phyloP scores from a whole-genome alignment of 345 rosid species.

The Populus davidiana region DNA sequence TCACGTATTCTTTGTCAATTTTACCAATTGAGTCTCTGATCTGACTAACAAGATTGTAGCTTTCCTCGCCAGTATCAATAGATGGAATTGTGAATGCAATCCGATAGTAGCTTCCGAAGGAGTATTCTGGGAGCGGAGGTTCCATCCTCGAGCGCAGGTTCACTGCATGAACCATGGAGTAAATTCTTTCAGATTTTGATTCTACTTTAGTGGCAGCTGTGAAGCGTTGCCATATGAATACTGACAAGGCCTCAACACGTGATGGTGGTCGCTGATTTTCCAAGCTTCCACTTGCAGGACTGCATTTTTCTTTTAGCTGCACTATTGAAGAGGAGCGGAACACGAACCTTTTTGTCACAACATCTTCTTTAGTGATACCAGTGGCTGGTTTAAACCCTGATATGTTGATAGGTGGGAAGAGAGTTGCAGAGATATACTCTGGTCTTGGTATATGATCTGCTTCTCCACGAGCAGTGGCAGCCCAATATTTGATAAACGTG shows the following conservation, averaged over 20 bases:
- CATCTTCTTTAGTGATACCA: conserved; percentile 6
- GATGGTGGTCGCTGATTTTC: conserved; percentile 16
- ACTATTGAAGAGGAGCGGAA: conserved; percentile 4
- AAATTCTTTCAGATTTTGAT: conserved; percentile 4
- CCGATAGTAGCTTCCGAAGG: conserved; percentile 37
- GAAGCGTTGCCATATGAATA: conserved; percentile 44
- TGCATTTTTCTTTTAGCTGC: conserved; percentile 7
- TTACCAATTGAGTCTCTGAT: conserved; percentile 13
- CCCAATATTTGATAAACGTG: conserved; percentile 37
- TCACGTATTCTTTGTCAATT: background rate
- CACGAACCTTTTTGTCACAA: conserved; percentile 13
- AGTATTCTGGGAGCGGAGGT: conserved; percentile 26
- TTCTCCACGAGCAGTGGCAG: conserved; percentile 25
- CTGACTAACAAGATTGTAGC: background rate
- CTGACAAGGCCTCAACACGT: conserved; percentile 41
- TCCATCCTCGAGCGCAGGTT: conserved; percentile 37
- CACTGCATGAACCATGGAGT: conserved; percentile 34
- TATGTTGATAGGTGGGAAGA: conserved; percentile 20
- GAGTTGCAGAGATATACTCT: conserved; percentile 5
- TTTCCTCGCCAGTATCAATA: background rate
- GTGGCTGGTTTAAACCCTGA: conserved; percentile 12
- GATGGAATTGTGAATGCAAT: conserved; percentile 15
- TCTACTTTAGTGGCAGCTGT: conserved; percentile 27
- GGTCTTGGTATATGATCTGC: background rate
- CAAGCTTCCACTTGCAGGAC: background rate